Evolutionary conservation across 495 filamentous ascomycete species (phyloP).

Genomic region (Amphirosellinia nigrospora): DNA sequence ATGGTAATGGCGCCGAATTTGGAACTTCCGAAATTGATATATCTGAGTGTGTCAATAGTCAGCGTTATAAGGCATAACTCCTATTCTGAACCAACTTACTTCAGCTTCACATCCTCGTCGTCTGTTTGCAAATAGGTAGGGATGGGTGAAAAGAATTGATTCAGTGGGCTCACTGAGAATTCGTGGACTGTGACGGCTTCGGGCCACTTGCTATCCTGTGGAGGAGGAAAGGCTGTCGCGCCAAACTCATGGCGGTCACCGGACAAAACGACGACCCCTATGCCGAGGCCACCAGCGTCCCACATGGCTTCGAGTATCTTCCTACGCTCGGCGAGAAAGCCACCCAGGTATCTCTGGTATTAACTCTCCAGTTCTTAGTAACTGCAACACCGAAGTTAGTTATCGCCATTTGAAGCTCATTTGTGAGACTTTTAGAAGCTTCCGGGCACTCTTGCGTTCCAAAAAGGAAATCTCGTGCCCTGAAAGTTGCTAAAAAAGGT

Average conservation of each 20-base stretch:
- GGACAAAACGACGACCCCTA: conserved; percentile 82
- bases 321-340: conserved; percentile 79
- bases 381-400: too few relatives aligned
- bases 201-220: conserved; percentile 60
- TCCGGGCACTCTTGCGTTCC: too few relatives aligned
- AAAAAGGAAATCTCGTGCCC: too few relatives aligned
- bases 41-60: conserved; percentile 51
- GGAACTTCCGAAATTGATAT: conserved; percentile 82
- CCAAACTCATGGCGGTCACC: conserved; percentile 96
- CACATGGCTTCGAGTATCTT: conserved; percentile 89
- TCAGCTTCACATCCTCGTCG: conserved; percentile 76
- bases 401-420: too few relatives aligned
- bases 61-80: not conserved
- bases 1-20: conserved; percentile 94
- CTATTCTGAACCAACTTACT: conserved; percentile 55
- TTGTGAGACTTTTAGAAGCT: too few relatives aligned
- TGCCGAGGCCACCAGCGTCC: conserved; percentile 71
- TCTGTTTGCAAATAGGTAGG: conserved; percentile 81
- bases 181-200: conserved; percentile 73
- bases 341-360: conserved; percentile 87
- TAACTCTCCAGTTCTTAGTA: not conserved
- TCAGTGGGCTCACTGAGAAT: conserved; percentile 86
- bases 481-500: too few relatives aligned
- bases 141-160: conserved; percentile 91
- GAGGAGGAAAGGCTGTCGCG: conserved; percentile 84